These are phyloP conservation scores for Vaccinium myrtillus DNA, from an alignment of 148 eudicot species.

Conservation along the genomic window DNA sequence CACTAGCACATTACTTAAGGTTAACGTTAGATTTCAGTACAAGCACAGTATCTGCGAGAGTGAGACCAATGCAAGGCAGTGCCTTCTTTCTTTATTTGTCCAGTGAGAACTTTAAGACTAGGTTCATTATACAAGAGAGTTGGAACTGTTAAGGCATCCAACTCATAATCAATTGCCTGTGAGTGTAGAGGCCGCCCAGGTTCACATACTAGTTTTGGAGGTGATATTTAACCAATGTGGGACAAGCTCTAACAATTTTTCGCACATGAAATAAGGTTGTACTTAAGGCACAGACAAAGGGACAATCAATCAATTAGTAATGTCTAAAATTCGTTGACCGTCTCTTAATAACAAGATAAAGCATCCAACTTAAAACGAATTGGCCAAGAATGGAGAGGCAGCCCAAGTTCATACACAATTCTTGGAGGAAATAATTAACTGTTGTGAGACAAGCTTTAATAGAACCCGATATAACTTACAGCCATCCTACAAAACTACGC, in stretches of 20 bases:
- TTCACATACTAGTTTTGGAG: background rate
- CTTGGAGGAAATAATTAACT: background rate
- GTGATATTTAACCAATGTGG: background rate
- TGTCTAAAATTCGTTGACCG: background rate
- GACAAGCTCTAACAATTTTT: background rate
- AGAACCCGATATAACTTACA: background rate
- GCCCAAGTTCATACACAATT: too few species aligned
- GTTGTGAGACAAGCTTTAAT: background rate
- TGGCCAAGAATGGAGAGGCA: too few species aligned
- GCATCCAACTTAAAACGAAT: background rate
- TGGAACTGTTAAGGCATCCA: background rate
- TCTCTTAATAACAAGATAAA: background rate
- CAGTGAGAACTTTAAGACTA: background rate
- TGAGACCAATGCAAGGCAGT: slow-evolving; percentile 5
- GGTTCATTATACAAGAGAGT: background rate
- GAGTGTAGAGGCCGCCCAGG: background rate
- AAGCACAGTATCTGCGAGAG: background rate
- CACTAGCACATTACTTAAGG: background rate
- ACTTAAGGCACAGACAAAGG: background rate
- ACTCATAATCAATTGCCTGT: background rate
- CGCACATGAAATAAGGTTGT: background rate
- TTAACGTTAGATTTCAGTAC: slow-evolving; percentile 1
- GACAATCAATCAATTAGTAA: too few species aligned
- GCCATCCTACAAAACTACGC: background rate
- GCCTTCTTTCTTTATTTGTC: background rate